Conservation (phyloP, 306 rosid species). For the Dicorynia guianensis region DNA sequence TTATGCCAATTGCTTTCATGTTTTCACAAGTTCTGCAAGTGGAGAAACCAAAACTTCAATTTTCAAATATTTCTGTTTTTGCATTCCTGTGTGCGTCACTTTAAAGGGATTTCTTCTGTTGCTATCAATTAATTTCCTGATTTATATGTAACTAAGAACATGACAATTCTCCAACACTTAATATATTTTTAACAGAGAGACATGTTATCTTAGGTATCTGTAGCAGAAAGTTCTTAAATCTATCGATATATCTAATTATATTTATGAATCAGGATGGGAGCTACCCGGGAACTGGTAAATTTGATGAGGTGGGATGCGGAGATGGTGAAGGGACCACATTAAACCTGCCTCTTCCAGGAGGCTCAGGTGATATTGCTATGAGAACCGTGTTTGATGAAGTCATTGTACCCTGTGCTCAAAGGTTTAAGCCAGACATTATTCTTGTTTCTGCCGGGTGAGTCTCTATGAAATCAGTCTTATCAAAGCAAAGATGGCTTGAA, state of each 20-base stretch:
- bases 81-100: neutral
- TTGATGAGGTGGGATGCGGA: constrained; percentile 79
- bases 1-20: neutral
- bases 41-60: constrained; percentile 3
- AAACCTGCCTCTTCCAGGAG: constrained; percentile 94
- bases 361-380: constrained; percentile 85
- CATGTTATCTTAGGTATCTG: constrained; percentile 2
- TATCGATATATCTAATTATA: constrained; percentile 9
- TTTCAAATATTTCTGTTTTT: neutral
- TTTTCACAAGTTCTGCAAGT: neutral
- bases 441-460: constrained; percentile 99
- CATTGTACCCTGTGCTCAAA: constrained; percentile 85
- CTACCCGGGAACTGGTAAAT: constrained; percentile 95
- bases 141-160: neutral
- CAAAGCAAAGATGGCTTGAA: constrained; percentile 30
- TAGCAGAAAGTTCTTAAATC: neutral
- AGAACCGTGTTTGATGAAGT: constrained; percentile 86
- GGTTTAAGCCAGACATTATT: constrained; percentile 89
- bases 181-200: neutral
- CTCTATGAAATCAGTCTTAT: constrained; percentile 29
- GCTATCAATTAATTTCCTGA: constrained; percentile 1
- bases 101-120: constrained; percentile 10
- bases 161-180: neutral
- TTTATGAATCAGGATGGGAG: constrained; percentile 75
- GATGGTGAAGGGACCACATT: constrained; percentile 92